Evolutionary conservation across 192 early-diverging fungal species (phyloP).

Genomic region (Neocallimastix lanati): DNA sequence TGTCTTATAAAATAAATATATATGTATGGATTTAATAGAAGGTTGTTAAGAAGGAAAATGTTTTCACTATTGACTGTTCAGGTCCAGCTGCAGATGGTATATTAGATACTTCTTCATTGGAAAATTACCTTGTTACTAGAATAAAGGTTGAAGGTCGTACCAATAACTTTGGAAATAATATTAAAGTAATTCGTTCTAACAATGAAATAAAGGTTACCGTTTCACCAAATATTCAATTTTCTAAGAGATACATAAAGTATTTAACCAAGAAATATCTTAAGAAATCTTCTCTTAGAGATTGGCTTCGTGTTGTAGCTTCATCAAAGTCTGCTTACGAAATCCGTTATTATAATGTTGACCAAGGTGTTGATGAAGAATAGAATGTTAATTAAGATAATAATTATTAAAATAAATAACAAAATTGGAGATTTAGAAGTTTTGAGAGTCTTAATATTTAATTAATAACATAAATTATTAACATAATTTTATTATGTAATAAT

Average conservation of each 20-base stretch:
- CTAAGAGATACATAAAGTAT: conserved; percentile 99
- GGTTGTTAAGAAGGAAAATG: neutral
- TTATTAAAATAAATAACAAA: too few species aligned
- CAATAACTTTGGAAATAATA: conserved; percentile 74
- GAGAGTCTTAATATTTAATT: too few species aligned
- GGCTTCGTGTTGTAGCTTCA: conserved; percentile 84
- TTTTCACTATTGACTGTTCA: conserved; percentile 75
- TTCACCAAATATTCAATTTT: conserved; percentile 48
- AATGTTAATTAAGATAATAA: too few species aligned
- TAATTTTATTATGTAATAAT: too few species aligned
- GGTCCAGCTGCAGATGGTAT: conserved; percentile 85
- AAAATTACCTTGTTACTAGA: conserved; percentile 96
- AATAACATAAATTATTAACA: too few species aligned
- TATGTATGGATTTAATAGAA: neutral
- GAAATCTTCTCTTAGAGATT: conserved; percentile 97
- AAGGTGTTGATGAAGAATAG: conserved; percentile 47
- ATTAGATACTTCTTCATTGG: conserved; percentile 90
- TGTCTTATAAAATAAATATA: too few species aligned
- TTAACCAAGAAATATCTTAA: conserved; percentile 99
- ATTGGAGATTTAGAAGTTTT: too few species aligned
- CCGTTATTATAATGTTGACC: conserved; percentile 82
- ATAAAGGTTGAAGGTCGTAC: conserved; percentile 95
- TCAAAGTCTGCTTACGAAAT: conserved; percentile 84
- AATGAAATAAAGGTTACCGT: conserved; percentile 60
- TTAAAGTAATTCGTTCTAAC: conserved; percentile 58